phyloP scores from a whole-genome alignment of 164 flowering plant genomes.

The Hamamelis virginiana region DNA sequence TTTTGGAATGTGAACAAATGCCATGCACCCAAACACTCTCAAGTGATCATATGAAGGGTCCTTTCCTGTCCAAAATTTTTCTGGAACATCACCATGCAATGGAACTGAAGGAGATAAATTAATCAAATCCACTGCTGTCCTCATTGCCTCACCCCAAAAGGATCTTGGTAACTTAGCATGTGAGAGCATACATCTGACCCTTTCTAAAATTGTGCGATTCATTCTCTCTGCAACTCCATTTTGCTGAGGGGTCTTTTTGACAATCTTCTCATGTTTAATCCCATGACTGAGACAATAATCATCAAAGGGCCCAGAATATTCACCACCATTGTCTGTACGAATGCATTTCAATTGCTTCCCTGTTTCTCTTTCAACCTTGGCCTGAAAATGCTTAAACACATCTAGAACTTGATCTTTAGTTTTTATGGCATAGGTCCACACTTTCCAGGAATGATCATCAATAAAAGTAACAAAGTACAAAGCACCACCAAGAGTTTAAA shows the following conservation, averaged over 20 bases:
- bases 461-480: slow-evolving; percentile 6
- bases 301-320: slow-evolving; percentile 17
- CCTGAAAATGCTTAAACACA: slow-evolving; percentile 15
- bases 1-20: slow-evolving; percentile 13
- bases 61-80: slow-evolving; percentile 2
- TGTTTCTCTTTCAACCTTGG: slow-evolving; percentile 11
- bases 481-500: neutral
- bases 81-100: slow-evolving; percentile 1
- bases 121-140: neutral
- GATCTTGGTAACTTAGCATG: slow-evolving; percentile 2
- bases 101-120: slow-evolving; percentile 15
- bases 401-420: slow-evolving; percentile 19
- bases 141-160: slow-evolving; percentile 16
- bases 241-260: slow-evolving; percentile 10
- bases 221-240: slow-evolving; percentile 19
- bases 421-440: slow-evolving; percentile 11
- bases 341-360: slow-evolving; percentile 9
- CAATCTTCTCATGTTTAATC: slow-evolving; percentile 2
- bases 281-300: slow-evolving; percentile 5
- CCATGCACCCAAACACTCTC: slow-evolving; percentile 16
- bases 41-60: slow-evolving; percentile 14
- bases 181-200: slow-evolving; percentile 8
- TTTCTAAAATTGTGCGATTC: slow-evolving; percentile 4
- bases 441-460: neutral
- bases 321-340: slow-evolving; percentile 18